Percentiles rank a stretch among this genome's conserved stretches.
These are phyloP conservation scores for Cyclotella kingstonii DNA, from an alignment of 108 stramenopile species.

Conservation along the genomic window DNA sequence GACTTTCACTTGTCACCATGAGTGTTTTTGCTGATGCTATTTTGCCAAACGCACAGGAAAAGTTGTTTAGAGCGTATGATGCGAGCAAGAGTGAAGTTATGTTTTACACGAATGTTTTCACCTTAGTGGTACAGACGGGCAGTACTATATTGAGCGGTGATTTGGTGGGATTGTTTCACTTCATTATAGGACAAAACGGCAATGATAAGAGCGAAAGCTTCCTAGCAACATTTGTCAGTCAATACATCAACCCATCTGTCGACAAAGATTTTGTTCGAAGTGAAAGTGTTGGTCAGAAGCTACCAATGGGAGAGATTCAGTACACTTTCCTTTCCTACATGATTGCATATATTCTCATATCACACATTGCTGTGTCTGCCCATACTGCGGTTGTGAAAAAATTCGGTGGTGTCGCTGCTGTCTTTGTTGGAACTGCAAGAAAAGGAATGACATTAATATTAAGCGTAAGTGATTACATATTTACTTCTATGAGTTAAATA, in stretches of 20 bases:
- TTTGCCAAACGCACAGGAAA: conserved; percentile 94
- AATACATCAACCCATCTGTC: conserved; percentile 2
- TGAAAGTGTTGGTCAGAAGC: neutral
- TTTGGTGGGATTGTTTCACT: conserved; percentile 66
- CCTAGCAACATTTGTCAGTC: neutral
- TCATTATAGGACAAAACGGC: conserved; percentile 48
- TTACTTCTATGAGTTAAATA: neutral
- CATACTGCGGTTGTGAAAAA: conserved; percentile 91
- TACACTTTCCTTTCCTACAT: conserved; percentile 53
- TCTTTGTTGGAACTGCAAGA: conserved; percentile 86
- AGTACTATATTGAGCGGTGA: conserved; percentile 85
- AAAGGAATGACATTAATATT: conserved; percentile 91
- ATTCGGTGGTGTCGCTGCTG: conserved; percentile 93
- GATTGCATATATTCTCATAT: conserved; percentile 79
- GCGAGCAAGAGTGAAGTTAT: conserved; percentile 83
- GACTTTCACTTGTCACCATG: conserved; percentile 81
- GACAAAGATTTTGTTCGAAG: conserved; percentile 10
- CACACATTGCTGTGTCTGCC: conserved; percentile 89
- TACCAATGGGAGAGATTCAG: conserved; percentile 4
- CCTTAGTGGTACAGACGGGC: conserved; percentile 80
- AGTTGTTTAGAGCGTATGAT: conserved; percentile 64
- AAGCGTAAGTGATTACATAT: conserved; percentile 16
- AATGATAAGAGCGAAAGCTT: conserved; percentile 8
- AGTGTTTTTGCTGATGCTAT: conserved; percentile 91
- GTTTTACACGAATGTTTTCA: conserved; percentile 90